Base-by-base conservation (phyloP, 345 rosid species). In the Cochlearia excelsa region DNA sequence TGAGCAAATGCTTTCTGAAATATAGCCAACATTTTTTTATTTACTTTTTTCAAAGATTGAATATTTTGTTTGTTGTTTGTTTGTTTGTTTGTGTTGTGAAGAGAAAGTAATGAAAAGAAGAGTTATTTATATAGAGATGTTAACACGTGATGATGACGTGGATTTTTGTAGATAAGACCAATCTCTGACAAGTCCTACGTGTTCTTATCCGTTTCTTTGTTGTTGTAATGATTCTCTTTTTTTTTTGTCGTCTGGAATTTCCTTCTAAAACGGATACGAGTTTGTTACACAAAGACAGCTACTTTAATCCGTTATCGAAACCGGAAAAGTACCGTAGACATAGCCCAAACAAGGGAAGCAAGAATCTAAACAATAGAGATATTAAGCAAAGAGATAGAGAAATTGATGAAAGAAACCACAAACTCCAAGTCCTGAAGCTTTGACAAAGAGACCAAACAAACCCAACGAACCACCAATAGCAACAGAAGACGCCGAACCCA, bases 1-100 rank as follows among this genome's bases (percentile, higher is more conserved):
- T 92, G 77, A 43, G 82, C 97, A 59, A 78, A 79, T 1, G 84
- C 72, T 51, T 84, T 78, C 50, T 83, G 95, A 56, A 92, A 92
- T 48, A 92, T 82, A 10, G 99, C 99, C 94, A 93, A 79, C 97
- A 89, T 92, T 27, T 57, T 67, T 35, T 1, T 40, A 6, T 6
- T 34, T 34, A 34, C 4, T 26, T 10, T 26, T 10, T 16, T 29
- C 6, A 33, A 33, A 33, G 2, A 30, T 49, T 23, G 38, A 38
- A 56, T 4, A 23, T 33, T 41, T 6, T 51, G 26, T 9, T 16
- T 34, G 38, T 45, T 11, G 43, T 33, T 33, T 34, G n/a, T 44
- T 16, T 16, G 23, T 16, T 16, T 16, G 23, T 0, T 16, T 16
- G 23, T n/a, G 4, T n/a, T 2, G 44, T 56, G 68, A 49, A 8